phyloP scores from a whole-genome alignment of 345 rosid species.

The Anacardium occidentale region DNA sequence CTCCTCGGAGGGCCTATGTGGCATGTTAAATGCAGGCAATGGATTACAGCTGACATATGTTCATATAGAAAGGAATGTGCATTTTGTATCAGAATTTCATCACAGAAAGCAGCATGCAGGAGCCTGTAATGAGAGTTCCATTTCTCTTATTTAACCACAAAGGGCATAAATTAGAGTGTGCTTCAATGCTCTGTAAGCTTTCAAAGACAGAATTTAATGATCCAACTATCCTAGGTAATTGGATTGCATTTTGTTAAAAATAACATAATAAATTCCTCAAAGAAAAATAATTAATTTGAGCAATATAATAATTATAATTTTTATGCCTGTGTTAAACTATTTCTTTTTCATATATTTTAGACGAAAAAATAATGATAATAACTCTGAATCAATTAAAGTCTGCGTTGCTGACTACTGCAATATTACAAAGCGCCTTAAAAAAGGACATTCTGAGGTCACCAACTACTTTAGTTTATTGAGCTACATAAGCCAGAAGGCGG shows the following conservation, averaged over 20 bases:
- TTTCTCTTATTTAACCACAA: neutral
- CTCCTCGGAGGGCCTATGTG: neutral
- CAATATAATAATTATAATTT: neutral
- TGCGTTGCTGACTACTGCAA: slow-evolving; percentile 10
- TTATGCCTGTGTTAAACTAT: no score
- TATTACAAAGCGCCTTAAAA: no score
- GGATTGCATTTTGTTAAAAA: no score
- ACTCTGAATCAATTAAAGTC: neutral
- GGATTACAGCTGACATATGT: neutral
- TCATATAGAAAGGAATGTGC: neutral
- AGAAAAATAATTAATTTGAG: no score
- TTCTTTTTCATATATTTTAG: no score
- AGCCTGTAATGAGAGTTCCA: neutral
- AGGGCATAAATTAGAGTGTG: neutral
- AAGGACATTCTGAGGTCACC: no score
- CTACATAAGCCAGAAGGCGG: slow-evolving; percentile 18
- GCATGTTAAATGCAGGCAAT: neutral
- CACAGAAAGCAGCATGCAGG: neutral
- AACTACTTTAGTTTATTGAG: slow-evolving; percentile 5
- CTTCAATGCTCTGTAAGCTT: neutral
- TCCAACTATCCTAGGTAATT: no score
- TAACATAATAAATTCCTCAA: no score
- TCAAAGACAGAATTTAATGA: neutral
- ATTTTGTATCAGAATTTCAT: slow-evolving; percentile 7
- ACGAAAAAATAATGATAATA: no score